Evolutionary conservation across 2,329 filamentous ascomycete species (phyloP).

Genomic region (Ophiostoma ulmi): DNA sequence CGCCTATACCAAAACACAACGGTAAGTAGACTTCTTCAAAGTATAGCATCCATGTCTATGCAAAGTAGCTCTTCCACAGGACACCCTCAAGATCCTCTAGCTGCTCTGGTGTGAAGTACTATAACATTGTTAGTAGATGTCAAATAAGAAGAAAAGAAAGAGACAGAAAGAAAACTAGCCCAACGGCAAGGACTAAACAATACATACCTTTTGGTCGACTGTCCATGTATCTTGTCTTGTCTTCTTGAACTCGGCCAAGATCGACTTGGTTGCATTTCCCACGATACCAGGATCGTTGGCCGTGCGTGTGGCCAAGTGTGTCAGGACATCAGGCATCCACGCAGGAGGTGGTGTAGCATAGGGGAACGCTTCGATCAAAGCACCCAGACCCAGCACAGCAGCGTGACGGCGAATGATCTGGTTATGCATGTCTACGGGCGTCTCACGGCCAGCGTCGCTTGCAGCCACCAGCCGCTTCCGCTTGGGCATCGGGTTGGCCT

Average conservation of each 20-base stretch:
- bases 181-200: neutral
- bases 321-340: constrained; percentile 92
- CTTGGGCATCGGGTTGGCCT: constrained; percentile 82
- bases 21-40: neutral
- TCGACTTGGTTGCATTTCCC: constrained; percentile 89
- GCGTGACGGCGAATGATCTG: constrained; percentile 80
- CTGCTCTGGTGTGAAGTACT: constrained; percentile 86
- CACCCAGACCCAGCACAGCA: constrained; percentile 83
- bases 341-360: constrained; percentile 86
- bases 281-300: constrained; percentile 87
- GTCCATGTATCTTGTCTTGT: constrained; percentile 98
- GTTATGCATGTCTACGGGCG: constrained; percentile 60
- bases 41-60: constrained; percentile 41
- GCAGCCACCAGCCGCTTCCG: constrained; percentile 37
- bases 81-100: constrained; percentile 93
- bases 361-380: constrained; percentile 90
- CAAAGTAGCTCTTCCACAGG: constrained; percentile 99
- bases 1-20: neutral
- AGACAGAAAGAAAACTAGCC: neutral
- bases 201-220: constrained; percentile 87
- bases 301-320: constrained; percentile 75
- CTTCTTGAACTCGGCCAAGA: constrained; percentile 98
- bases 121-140: neutral
- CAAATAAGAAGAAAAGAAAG: neutral
- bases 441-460: constrained; percentile 24